Percentiles rank a stretch among this genome's conserved stretches.
Evolutionary conservation across 371 early-diverging fungal genomes (phyloP).

Genomic region (Chytridiales sp.): DNA sequence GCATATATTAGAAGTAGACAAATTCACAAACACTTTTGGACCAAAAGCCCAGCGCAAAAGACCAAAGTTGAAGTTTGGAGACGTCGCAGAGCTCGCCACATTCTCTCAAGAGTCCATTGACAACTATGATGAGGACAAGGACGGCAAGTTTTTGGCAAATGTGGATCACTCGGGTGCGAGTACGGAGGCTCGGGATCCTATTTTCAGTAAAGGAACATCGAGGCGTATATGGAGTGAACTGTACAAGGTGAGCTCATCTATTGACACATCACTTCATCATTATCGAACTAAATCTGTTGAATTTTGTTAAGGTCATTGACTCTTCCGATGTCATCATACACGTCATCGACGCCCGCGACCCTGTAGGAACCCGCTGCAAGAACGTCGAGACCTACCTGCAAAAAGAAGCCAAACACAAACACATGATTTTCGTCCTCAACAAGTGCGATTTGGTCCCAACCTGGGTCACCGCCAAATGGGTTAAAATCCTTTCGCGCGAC

Average conservation of each 20-base stretch:
- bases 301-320: constrained; percentile 77
- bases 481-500: constrained; percentile 83
- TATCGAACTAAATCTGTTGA: background rate
- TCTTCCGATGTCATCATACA: constrained; percentile 98
- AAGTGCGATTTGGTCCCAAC: constrained; percentile 99
- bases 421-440: constrained; percentile 98
- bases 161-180: constrained; percentile 61
- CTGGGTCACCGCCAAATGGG: constrained; percentile 95
- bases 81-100: constrained; percentile 81
- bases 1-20: constrained; percentile 91
- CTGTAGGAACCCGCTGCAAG: constrained; percentile 93
- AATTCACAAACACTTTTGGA: constrained; percentile 90
- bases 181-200: constrained; percentile 79
- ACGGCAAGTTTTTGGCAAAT: constrained; percentile 72
- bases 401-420: constrained; percentile 96
- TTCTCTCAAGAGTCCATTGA: constrained; percentile 42
- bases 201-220: constrained; percentile 93
- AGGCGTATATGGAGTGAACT: constrained; percentile 99
- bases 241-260: constrained; percentile 71
- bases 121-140: constrained; percentile 72
- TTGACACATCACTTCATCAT: background rate
- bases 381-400: constrained; percentile 91
- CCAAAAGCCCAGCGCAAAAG: constrained; percentile 92
- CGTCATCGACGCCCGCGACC: constrained; percentile 99
- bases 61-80: constrained; percentile 75